Conservation (phyloP, 768 basidiomycete species). For the Collybia mongolica region DNA sequence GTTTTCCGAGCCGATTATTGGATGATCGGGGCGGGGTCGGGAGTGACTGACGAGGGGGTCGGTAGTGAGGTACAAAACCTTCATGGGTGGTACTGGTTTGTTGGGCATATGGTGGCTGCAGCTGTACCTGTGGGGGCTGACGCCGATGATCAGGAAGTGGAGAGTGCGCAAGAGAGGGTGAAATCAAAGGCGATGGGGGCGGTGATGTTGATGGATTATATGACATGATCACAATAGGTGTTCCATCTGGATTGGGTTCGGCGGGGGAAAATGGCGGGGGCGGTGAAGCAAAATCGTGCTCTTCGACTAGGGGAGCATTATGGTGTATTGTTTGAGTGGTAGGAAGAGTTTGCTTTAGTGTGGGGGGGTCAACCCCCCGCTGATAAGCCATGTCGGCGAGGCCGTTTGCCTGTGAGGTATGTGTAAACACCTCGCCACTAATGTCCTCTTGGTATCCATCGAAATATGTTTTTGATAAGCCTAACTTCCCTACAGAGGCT, state of each 20-base stretch:
- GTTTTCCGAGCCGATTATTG: conserved; percentile 8
- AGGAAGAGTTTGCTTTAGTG: too few species aligned
- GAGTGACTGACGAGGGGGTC: conserved; percentile 17
- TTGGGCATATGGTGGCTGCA: conserved; percentile 2
- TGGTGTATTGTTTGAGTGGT: conserved; percentile 1
- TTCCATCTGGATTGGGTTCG: conserved; percentile 35
- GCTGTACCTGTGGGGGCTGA: conserved; percentile 4
- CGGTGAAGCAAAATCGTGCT: conserved; percentile 22
- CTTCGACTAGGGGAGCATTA: conserved; percentile 10
- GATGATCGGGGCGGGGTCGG: conserved; percentile 10
- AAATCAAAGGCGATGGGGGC: conserved; percentile 17
- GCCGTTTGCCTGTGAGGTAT: too few species aligned
- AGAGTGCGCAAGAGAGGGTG: conserved; percentile 1
- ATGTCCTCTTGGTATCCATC: too few species aligned
- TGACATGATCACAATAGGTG: conserved; percentile 15
- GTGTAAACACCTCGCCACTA: too few species aligned
- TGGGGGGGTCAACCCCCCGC: too few species aligned
- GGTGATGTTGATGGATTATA: conserved; percentile 21
- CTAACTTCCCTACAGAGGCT: conserved; percentile 3
- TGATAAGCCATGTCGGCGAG: too few species aligned
- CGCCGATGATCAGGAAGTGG: conserved; percentile 12
- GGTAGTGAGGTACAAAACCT: conserved; percentile 5
- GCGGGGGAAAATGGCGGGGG: conserved; percentile 39
- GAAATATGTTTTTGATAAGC: conserved; percentile 11
- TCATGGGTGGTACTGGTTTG: background rate